A percentile compares a stretch with the other conserved stretches of the same genome.
These are phyloP conservation scores for Entonaema liquescens DNA, from an alignment of 495 filamentous ascomycete genomes.

Conservation along the genomic window DNA sequence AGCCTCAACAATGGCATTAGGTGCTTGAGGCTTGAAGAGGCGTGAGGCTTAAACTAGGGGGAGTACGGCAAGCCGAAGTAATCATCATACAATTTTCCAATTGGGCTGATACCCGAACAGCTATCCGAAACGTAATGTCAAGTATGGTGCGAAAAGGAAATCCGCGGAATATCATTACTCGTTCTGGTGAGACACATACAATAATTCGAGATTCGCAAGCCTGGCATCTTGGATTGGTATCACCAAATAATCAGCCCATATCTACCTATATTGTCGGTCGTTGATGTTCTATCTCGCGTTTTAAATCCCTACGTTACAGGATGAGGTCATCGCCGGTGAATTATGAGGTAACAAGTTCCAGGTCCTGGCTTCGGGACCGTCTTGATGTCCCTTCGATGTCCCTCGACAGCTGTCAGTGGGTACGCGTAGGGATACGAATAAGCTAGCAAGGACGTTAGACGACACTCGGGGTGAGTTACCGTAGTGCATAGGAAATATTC, in stretches of 20 bases:
- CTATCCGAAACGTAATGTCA: slow-evolving; percentile 14
- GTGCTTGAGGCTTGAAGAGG: background rate
- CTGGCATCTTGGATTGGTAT: background rate
- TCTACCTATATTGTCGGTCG: background rate
- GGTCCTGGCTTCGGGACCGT: background rate
- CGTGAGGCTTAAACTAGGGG: background rate
- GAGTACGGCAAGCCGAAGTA: background rate
- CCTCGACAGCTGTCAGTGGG: background rate
- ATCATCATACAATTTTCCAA: slow-evolving; percentile 11
- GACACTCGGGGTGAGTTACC: slow-evolving; percentile 9
- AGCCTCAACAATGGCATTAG: background rate
- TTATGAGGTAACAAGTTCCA: background rate
- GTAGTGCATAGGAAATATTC: slow-evolving; percentile 16
- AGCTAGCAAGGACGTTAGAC: background rate
- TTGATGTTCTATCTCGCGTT: background rate
- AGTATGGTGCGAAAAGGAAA: background rate
- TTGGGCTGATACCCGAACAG: background rate
- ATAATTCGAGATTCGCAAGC: slow-evolving; percentile 3
- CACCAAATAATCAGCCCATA: slow-evolving; percentile 4
- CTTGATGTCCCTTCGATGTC: background rate
- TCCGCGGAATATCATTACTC: slow-evolving; percentile 24
- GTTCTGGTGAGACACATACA: slow-evolving; percentile 26
- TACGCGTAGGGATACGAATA: slow-evolving; percentile 3
- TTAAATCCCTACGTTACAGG: background rate
- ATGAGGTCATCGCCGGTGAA: background rate